These are phyloP conservation scores for Tricholoma terreum DNA, from an alignment of 768 basidiomycete genomes.

Conservation along the genomic window DNA sequence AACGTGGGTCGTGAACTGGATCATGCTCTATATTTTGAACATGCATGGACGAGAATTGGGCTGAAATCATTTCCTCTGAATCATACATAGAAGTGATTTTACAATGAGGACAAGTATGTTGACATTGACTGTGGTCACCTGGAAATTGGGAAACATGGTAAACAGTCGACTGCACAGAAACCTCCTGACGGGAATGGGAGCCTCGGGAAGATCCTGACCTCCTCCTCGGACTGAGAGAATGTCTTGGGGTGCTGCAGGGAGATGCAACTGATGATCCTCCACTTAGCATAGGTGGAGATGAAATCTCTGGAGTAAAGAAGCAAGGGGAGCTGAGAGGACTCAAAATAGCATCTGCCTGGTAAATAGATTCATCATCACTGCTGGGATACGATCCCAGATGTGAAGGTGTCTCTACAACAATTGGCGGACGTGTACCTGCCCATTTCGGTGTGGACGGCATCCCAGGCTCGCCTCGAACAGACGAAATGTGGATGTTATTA, in stretches of 20 bases:
- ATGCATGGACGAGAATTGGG: not conserved
- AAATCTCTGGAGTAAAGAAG: slow-evolving; percentile 4
- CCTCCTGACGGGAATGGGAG: not conserved
- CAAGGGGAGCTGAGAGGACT: slow-evolving; percentile 17
- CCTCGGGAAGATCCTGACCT: not conserved
- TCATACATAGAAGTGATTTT: not conserved
- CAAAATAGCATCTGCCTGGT: slow-evolving; percentile 2
- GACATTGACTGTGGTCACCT: not conserved
- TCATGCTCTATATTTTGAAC: slow-evolving; percentile 3
- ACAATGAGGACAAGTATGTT: slow-evolving; percentile 2
- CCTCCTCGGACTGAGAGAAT: not conserved
- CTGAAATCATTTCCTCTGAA: not conserved
- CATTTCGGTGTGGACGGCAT: not conserved
- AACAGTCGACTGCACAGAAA: not conserved
- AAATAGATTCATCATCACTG: slow-evolving; percentile 12
- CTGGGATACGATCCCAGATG: slow-evolving; percentile 26
- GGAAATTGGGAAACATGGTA: not conserved
- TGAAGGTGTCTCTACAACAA: slow-evolving; percentile 23
- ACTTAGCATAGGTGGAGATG: not conserved
- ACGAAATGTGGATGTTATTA: not conserved
- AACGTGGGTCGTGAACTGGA: slow-evolving; percentile 10
- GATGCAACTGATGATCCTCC: not conserved
- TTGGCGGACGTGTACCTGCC: not conserved
- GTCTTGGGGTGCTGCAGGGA: not conserved
- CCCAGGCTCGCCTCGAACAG: not conserved